phyloP scores from a whole-genome alignment of 192 early-diverging fungal species.

The Rhizoclosmatium sp. region DNA sequence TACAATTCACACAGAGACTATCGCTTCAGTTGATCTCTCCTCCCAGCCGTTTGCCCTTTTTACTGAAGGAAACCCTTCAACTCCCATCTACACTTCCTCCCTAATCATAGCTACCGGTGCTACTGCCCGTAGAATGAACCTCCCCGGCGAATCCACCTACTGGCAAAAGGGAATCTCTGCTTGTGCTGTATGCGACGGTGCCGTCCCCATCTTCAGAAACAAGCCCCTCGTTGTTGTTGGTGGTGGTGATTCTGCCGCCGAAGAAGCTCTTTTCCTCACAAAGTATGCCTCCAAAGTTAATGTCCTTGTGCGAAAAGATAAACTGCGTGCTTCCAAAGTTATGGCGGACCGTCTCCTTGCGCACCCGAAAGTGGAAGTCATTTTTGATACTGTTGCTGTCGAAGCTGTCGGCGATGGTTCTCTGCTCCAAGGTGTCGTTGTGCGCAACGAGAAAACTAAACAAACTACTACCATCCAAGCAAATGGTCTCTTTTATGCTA shows the following conservation, averaged over 20 bases:
- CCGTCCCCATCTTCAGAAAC: conserved; percentile 93
- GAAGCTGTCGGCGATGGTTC: conserved; percentile 87
- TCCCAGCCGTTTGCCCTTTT: conserved; percentile 86
- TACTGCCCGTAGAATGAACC: conserved; percentile 81
- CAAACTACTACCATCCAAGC: conserved; percentile 70
- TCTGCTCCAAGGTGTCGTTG: conserved; percentile 72
- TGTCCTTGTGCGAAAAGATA: conserved; percentile 89
- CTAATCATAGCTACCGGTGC: conserved; percentile 94
- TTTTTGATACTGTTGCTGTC: conserved; percentile 84
- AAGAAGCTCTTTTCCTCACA: conserved; percentile 95
- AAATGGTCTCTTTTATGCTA: conserved; percentile 96
- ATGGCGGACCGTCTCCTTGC: conserved; percentile 86
- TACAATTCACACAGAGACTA: conserved; percentile 87
- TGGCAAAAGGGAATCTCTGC: conserved; percentile 98
- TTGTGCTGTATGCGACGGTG: conserved; percentile 97
- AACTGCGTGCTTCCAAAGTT: conserved; percentile 92
- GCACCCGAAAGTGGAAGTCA: conserved; percentile 87
- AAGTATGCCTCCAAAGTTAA: conserved; percentile 93
- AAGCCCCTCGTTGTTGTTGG: conserved; percentile 92
- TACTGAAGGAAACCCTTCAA: conserved; percentile 72
- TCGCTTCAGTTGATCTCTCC: conserved; percentile 83
- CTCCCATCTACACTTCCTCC: conserved; percentile 76
- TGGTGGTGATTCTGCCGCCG: conserved; percentile 90
- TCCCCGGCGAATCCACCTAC: conserved; percentile 87
- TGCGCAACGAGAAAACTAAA: conserved; percentile 70